These are phyloP conservation scores for Calocybe indica DNA, from an alignment of 768 basidiomycete genomes.

Conservation along the genomic window DNA sequence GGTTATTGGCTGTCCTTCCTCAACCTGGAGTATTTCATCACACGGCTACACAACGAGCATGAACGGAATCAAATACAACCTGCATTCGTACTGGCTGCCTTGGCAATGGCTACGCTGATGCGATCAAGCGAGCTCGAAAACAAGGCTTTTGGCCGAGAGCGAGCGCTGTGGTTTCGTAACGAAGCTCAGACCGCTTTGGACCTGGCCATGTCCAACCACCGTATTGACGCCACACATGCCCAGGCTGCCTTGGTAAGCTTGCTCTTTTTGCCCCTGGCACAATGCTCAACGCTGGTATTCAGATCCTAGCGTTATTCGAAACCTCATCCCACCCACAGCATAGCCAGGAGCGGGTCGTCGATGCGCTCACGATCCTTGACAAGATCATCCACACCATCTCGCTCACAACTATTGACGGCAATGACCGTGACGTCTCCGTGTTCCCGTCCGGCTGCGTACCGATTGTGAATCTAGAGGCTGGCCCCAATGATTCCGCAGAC, in stretches of 20 bases:
- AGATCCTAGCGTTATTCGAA: conserved; percentile 79
- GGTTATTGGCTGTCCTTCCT: conserved; percentile 68
- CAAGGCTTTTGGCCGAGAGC: conserved; percentile 44
- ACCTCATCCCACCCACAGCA: conserved; percentile 67
- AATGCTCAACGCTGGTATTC: not conserved
- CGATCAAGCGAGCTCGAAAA: conserved; percentile 64
- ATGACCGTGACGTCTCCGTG: conserved; percentile 44
- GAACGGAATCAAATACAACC: conserved; percentile 59
- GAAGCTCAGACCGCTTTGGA: conserved; percentile 52
- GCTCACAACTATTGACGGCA: conserved; percentile 51
- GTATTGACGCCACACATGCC: conserved; percentile 60
- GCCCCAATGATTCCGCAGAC: conserved; percentile 19
- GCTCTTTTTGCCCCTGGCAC: not conserved
- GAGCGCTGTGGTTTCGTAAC: conserved; percentile 53
- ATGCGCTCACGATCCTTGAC: conserved; percentile 56
- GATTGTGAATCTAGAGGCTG: conserved; percentile 29
- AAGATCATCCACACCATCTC: conserved; percentile 51
- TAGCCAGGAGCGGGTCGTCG: conserved; percentile 44
- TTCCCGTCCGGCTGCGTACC: conserved; percentile 52
- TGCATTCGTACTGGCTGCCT: conserved; percentile 57
- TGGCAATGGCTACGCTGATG: conserved; percentile 70
- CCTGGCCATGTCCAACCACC: conserved; percentile 40
- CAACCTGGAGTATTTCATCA: conserved; percentile 48
- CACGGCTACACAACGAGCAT: conserved; percentile 44
- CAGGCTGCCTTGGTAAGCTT: conserved; percentile 60